These are phyloP conservation scores for Trametes coccinea DNA, from an alignment of 768 basidiomycete genomes.

Conservation along the genomic window DNA sequence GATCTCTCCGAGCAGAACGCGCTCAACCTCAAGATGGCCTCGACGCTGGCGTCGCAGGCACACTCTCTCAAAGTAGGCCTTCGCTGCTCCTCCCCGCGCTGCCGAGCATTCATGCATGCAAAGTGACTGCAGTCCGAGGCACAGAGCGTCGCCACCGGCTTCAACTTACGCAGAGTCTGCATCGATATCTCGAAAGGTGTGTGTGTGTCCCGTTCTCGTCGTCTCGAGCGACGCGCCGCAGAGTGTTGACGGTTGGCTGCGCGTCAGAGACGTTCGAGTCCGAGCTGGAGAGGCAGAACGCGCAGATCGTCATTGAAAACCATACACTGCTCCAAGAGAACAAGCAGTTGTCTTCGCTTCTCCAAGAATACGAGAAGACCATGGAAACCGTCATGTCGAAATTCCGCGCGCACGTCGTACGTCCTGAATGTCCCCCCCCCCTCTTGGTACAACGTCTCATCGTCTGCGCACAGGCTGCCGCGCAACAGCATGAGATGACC, in stretches of 20 bases:
- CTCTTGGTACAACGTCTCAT: slow-evolving; percentile 1
- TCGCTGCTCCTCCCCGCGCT: slow-evolving; percentile 8
- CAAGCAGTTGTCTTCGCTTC: slow-evolving; percentile 82
- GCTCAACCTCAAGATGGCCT: slow-evolving; percentile 77
- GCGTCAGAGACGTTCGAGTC: slow-evolving; percentile 84
- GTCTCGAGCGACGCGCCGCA: slow-evolving; percentile 32
- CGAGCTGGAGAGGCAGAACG: slow-evolving; percentile 87
- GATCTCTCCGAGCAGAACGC: slow-evolving; percentile 84
- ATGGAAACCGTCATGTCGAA: slow-evolving; percentile 97
- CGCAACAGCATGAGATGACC: slow-evolving; percentile 86
- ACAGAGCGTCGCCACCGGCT: slow-evolving; percentile 66
- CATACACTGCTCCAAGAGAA: slow-evolving; percentile 92
- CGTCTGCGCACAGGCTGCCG: slow-evolving; percentile 63
- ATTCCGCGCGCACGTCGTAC: slow-evolving; percentile 87
- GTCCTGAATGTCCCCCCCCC: slow-evolving; percentile 33
- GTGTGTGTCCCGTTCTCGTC: slow-evolving; percentile 37
- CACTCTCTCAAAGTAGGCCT: slow-evolving; percentile 68
- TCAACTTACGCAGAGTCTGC: slow-evolving; percentile 81
- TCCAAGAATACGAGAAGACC: slow-evolving; percentile 94
- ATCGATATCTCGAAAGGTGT: slow-evolving; percentile 83
- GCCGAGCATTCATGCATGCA: slow-evolving; percentile 15
- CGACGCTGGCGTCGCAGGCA: slow-evolving; percentile 66
- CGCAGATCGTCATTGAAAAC: slow-evolving; percentile 91
- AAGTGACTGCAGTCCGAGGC: slow-evolving; percentile 64
- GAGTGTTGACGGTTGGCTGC: not conserved